These are phyloP conservation scores for Turnera subulata DNA, from an alignment of 345 rosid genomes.

Conservation along the genomic window DNA sequence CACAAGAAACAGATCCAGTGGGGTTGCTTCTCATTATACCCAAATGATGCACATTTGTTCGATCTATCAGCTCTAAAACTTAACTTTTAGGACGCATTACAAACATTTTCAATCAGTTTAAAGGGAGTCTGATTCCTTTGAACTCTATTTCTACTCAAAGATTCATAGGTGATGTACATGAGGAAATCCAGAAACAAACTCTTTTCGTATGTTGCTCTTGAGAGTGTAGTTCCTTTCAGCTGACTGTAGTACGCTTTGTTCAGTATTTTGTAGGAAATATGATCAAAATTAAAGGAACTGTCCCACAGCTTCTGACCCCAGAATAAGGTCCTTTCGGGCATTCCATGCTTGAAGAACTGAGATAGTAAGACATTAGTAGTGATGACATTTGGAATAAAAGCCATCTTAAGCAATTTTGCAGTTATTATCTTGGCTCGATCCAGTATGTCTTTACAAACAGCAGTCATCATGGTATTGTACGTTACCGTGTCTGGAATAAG, in stretches of 20 bases:
- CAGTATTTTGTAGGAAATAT: slow-evolving; percentile 44
- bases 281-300: slow-evolving; percentile 56
- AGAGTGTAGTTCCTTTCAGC: slow-evolving; percentile 16
- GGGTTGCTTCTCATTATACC: too few species aligned
- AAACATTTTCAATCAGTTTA: slow-evolving; percentile 22
- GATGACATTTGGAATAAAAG: slow-evolving; percentile 54
- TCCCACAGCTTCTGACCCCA: slow-evolving; percentile 68
- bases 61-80: not conserved
- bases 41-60: too few species aligned
- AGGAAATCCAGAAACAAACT: slow-evolving; percentile 58
- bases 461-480: slow-evolving; percentile 62
- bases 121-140: slow-evolving; percentile 11
- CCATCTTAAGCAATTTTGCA: slow-evolving; percentile 74
- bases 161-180: slow-evolving; percentile 62
- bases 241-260: slow-evolving; percentile 34
- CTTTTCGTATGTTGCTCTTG: slow-evolving; percentile 40
- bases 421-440: slow-evolving; percentile 56
- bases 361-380: slow-evolving; percentile 55
- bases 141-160: slow-evolving; percentile 37
- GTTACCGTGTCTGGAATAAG: slow-evolving; percentile 59
- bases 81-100: slow-evolving; percentile 16
- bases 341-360: slow-evolving; percentile 61
- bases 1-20: too few species aligned
- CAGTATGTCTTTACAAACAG: slow-evolving; percentile 45
- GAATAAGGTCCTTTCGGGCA: slow-evolving; percentile 54